Percentiles rank a stretch among this genome's conserved stretches.
Evolutionary conservation across 805 yeast species (phyloP).

Genomic region (Pichia deserticola): DNA sequence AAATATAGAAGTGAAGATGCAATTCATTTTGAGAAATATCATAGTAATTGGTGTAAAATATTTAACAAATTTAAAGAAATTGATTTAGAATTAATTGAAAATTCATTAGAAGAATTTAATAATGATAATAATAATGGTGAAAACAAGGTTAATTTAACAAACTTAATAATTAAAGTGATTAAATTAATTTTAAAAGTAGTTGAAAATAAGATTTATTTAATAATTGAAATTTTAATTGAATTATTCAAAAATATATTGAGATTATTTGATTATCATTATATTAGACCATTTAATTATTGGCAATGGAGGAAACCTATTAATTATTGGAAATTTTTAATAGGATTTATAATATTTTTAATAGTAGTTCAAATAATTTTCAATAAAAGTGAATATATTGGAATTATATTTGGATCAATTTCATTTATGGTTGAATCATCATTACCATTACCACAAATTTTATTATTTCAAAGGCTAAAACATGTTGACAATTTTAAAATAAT

Average conservation of each 20-base stretch:
- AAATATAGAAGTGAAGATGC: slow-evolving; percentile 42
- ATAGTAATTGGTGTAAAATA: slow-evolving; percentile 22
- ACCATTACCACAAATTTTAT: slow-evolving; percentile 73
- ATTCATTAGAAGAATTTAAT: slow-evolving; percentile 10
- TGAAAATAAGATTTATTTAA: slow-evolving; percentile 11
- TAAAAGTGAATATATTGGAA: slow-evolving; percentile 23
- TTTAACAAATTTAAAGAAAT: slow-evolving; percentile 21
- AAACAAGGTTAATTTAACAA: not conserved
- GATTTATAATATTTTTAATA: slow-evolving; percentile 28
- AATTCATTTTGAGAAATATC: slow-evolving; percentile 30
- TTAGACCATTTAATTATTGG: slow-evolving; percentile 69
- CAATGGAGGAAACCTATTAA: slow-evolving; percentile 50
- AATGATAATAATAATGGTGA: not conserved
- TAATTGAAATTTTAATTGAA: slow-evolving; percentile 12
- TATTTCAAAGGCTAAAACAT: slow-evolving; percentile 56
- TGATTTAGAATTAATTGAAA: slow-evolving; percentile 13
- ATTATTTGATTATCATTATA: slow-evolving; percentile 63
- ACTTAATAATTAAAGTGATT: no score
- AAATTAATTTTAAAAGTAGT: slow-evolving; percentile 9
- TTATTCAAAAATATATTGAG: slow-evolving; percentile 37
- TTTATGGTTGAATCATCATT: slow-evolving; percentile 64
- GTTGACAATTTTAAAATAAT: slow-evolving; percentile 75
- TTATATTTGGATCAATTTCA: slow-evolving; percentile 27
- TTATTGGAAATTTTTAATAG: slow-evolving; percentile 38
- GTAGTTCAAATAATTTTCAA: slow-evolving; percentile 19